Base-by-base conservation (phyloP, 1,139 yeast species). In the Zygosaccharomyces sapae region DNA sequence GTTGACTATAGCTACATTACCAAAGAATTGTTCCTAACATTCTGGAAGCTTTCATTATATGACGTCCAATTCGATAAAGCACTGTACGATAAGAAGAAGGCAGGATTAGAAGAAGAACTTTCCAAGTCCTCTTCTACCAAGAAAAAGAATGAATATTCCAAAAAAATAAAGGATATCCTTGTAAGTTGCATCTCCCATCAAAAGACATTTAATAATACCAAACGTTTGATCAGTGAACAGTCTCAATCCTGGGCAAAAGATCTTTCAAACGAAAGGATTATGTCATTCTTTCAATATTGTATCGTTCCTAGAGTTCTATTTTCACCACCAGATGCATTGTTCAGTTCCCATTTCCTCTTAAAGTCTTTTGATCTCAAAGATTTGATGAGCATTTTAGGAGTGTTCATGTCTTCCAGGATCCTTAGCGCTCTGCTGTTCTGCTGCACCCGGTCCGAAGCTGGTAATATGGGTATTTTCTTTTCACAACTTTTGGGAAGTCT, bases 251-350 rank as follows among this genome's bases (percentile, higher is more conserved):
- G 64, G 59, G 35, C 53, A 44, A 46, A 55, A 12, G 44, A 38
- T 7, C 48, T 62, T n/a, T 33, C 54, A 2, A 48, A 45, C 1
- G 48, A 48, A 5, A 64, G 62, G 8, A 54, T 70, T 10, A 59
- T 62, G 33, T 62, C 68, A 4, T 74, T 88, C 48, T 61, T 87
- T 31, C 83, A 84, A 51, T 67, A 69, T 46, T 87, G 96, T 65
- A 59, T 87, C 4, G 66, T 89, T 13, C 97, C 96, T 12, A 73
- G 97, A 56, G 76, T 83, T 2, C 65, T 84, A 3, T 88, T 84
- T 55, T 86, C 97, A 0, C 83, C 96, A 0, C 77, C 83, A 52
- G 98, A 90, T 69, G 96, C 97, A 0, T 74, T 85, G 1, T 89
- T 70, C 61, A 69, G 82, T 38, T 80, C 88, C 0, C 71, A 75